Percentiles rank a stretch among this genome's conserved stretches.
phyloP scores from a whole-genome alignment of 805 yeast genomes.

The Starmerella bacillaris region DNA sequence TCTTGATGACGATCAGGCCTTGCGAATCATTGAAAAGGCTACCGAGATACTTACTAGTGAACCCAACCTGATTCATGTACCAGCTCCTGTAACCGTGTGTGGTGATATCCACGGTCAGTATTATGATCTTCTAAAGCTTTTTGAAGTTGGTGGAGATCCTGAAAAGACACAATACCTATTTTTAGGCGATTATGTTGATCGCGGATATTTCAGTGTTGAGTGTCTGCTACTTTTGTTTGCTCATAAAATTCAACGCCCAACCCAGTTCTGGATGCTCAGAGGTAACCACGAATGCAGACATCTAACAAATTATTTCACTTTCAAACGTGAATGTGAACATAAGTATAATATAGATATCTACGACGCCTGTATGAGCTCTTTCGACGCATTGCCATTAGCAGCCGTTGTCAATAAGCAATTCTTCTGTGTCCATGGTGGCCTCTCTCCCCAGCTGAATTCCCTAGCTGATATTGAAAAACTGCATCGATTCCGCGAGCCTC shows the following conservation, averaged over 20 bases:
- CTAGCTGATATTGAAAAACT: conserved; percentile 50
- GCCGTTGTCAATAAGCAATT: conserved; percentile 89
- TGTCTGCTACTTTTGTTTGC: conserved; percentile 49
- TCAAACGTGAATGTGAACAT: conserved; percentile 74
- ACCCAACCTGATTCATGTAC: conserved; percentile 62
- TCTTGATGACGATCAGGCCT: conserved; percentile 49
- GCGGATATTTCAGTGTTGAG: conserved; percentile 82
- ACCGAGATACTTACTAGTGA: conserved; percentile 45
- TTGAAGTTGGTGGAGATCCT: conserved; percentile 89
- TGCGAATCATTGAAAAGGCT: conserved; percentile 47
- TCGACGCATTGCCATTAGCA: conserved; percentile 76
- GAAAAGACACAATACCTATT: conserved; percentile 57
- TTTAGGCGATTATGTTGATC: conserved; percentile 86
- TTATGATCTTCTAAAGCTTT: conserved; percentile 71
- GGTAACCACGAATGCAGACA: conserved; percentile 95
- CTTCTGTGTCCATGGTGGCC: conserved; percentile 91
- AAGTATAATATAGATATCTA: conserved; percentile 52
- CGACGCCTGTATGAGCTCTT: conserved; percentile 56
- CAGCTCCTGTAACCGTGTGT: conserved; percentile 88
- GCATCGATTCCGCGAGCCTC: conserved; percentile 79
- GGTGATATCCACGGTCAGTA: conserved; percentile 97
- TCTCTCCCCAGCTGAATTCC: conserved; percentile 64
- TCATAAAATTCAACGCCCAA: conserved; percentile 57
- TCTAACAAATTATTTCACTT: conserved; percentile 84
- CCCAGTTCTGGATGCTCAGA: conserved; percentile 59